Base-by-base conservation (phyloP, 2,329 filamentous ascomycete species). In the Mycosphaerella arachidis region DNA sequence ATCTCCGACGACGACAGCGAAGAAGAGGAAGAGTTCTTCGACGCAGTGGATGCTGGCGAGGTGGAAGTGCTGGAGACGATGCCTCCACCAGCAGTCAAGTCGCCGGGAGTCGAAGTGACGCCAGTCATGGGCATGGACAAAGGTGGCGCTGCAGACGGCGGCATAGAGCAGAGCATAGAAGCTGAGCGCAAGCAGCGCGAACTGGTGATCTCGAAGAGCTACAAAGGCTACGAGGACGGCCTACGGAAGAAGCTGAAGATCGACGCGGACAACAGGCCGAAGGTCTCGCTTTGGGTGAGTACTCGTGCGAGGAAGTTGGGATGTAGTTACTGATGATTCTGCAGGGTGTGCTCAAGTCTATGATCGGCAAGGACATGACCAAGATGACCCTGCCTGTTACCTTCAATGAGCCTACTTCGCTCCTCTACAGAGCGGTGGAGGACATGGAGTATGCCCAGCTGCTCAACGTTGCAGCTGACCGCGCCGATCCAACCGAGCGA, bases 351-450 rank as follows among this genome's bases (percentile, higher is more conserved):
- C 79, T 99, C 64, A 99, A 97, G 79, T 97, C 93, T 24, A 97
- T 99, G 94, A 96, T 99, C 76, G 94, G 94, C 64, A 97, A 99
- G 75, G 94, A 99, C 72, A 97, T 99, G 94, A 97, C 94, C 40
- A 97, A 95, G 80, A 99, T 99, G 93, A 97, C 94, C 0, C 79
- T 99, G 20, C 94, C 94, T 0, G 94, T 99, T 1, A 96, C 94
- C 0, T 97, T 99, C 80, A 99, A 99, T 76, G 94, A 99, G 75
- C 94, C 94, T 0, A 99, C 94, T 0, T 97, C 94, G 6, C 80
- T 99, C 12, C 83, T 99, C 8, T 94, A 97, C 75, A 90, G 94
- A 72, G 93, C 95, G 48, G 91, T 91, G 5, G 94, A 99, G 77
- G 94, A 99, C 71, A 93, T 99, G 90, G 94, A 99, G 76, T 99